These are phyloP conservation scores for Tylopilus intermedius DNA, from an alignment of 768 basidiomycete species.

Conservation along the genomic window DNA sequence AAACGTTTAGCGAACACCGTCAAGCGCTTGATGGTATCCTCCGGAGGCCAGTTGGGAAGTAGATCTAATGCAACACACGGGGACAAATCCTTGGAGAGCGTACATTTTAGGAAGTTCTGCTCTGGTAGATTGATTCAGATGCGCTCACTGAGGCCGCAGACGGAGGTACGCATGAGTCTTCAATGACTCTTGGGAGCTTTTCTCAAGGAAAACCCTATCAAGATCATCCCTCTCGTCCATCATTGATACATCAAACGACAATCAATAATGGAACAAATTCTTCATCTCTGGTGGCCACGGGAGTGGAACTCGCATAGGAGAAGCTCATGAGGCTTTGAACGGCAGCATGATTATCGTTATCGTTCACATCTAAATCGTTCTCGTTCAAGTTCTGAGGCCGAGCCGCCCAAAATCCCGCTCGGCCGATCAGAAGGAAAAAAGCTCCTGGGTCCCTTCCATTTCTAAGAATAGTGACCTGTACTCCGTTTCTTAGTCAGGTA, in stretches of 20 bases:
- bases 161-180: neutral
- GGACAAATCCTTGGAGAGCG: neutral
- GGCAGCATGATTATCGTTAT: neutral
- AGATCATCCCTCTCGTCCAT: neutral
- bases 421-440: neutral
- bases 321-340: neutral
- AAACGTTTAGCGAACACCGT: neutral
- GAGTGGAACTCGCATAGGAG: neutral
- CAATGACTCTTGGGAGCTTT: neutral
- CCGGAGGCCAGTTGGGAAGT: neutral
- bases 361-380: neutral
- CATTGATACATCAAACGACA: neutral
- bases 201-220: neutral
- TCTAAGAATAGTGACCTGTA: neutral
- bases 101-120: neutral
- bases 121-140: neutral
- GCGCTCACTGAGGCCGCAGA: neutral
- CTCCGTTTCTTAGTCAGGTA: neutral
- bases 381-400: neutral
- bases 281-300: neutral
- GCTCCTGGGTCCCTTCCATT: neutral
- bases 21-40: neutral
- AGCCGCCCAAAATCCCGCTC: neutral
- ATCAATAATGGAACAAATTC: neutral
- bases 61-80: neutral